Base-by-base conservation (phyloP, 2,329 filamentous ascomycete genomes). In the Bipolaris oryzae region DNA sequence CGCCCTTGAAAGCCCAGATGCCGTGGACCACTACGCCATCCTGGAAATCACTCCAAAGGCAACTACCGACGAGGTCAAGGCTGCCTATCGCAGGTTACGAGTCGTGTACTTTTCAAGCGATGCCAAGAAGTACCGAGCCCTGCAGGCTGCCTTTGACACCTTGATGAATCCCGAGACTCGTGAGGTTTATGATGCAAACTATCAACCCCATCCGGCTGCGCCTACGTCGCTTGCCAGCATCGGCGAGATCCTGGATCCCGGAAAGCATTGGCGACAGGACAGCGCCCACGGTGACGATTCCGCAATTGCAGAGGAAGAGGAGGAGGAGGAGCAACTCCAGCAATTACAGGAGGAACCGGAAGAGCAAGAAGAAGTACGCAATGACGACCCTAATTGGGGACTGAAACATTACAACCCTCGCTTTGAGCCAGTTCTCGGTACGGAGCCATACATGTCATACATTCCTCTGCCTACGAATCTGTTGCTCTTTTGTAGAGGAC, bases 11-110 rank as follows among this genome's bases (percentile, higher is more conserved):
- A 47, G 60, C 3, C 41, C 58, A 7, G 65, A 64, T 13, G 69
- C 69, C 31, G 46, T 66, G 15, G 70, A 76, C 60, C 66, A 76
- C 57, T 76, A 76, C 61, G 61, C 65, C 13, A 64, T 68, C 44
- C 57, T 76, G 11, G 57, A 64, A 41, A 56, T 76, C 5, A 53
- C 60, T 2, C 50, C 50, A 6, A 58, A 60, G 45, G 72, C 72
- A 25, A 67, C 70, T 4, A 55, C 60, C 25, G 69, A 71, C 42
- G 68, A 76, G 23, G 69, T 75, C 31, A 70, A 67, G 34, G 58
- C 58, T 15, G 63, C 69, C 1, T 71, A 70, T 53, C 70, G 72
- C 41, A 54, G 53, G 16, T 60, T 74, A 20, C 67, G 72, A 20
- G 59, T 51, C 5, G 60, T 67, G 9, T 75, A 71, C 53, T 76